Evolutionary conservation across 768 basidiomycete species (phyloP).

Genomic region (Clitopilus hobsonii): DNA sequence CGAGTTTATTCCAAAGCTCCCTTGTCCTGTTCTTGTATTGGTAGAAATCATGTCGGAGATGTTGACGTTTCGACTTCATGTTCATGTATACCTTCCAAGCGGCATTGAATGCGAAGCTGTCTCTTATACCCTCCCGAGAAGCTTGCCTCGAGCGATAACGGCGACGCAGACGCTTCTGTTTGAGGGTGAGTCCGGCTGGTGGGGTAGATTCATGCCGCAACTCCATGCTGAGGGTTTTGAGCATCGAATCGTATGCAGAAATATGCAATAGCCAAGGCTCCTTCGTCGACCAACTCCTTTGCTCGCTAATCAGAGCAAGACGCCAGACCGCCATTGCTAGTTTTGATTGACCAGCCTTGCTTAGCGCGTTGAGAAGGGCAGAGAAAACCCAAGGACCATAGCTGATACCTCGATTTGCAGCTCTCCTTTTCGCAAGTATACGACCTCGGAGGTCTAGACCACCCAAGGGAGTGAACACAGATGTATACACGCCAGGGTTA

Average conservation of each 20-base stretch:
- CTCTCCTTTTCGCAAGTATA: conserved; percentile 12
- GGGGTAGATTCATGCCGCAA: conserved; percentile 21
- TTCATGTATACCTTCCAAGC: not conserved
- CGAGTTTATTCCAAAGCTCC: conserved; percentile 2
- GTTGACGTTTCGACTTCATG: not conserved
- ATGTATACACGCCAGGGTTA: conserved; percentile 13
- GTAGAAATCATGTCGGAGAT: not conserved
- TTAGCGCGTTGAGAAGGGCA: conserved; percentile 53
- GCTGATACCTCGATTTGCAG: conserved; percentile 16
- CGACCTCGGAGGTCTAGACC: not conserved
- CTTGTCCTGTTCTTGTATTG: conserved; percentile 9
- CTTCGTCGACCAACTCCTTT: conserved; percentile 39
- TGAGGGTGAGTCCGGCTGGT: conserved; percentile 9
- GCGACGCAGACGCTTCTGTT: not conserved
- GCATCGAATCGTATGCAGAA: conserved; percentile 69
- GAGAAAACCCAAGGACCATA: conserved; percentile 62
- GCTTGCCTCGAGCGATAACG: not conserved
- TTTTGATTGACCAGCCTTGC: conserved; percentile 48
- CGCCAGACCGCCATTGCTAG: conserved; percentile 63
- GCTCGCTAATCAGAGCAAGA: conserved; percentile 56
- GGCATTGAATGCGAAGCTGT: not conserved
- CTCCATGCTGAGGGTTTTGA: conserved; percentile 54
- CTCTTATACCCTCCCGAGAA: too few species aligned
- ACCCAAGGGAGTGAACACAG: not conserved
- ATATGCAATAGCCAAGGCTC: conserved; percentile 63